Percentiles rank a stretch among this genome's conserved stretches.
These are phyloP conservation scores for Tuber calosporum DNA, from an alignment of 495 filamentous ascomycete species.

Conservation along the genomic window DNA sequence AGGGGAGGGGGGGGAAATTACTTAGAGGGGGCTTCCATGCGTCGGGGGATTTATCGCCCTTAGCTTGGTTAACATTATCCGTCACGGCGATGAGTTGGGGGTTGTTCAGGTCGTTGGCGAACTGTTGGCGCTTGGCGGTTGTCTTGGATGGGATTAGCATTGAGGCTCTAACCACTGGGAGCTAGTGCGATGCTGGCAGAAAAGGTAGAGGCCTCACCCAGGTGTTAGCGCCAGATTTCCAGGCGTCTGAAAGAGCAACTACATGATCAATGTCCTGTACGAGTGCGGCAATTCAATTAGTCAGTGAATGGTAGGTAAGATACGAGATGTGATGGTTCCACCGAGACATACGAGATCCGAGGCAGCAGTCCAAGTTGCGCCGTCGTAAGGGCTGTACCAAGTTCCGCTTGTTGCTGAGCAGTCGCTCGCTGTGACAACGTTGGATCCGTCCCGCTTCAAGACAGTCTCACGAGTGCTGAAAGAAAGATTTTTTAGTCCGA, in stretches of 20 bases:
- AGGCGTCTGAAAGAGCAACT: conserved; percentile 66
- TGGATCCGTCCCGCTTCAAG: conserved; percentile 59
- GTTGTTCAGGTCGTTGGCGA: conserved; percentile 64
- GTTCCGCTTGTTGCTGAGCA: conserved; percentile 55
- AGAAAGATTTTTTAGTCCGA: background rate
- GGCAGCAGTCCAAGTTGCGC: conserved; percentile 58
- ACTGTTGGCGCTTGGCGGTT: conserved; percentile 53
- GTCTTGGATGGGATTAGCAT: conserved; percentile 47
- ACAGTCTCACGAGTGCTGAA: conserved; percentile 53
- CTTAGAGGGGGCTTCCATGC: conserved; percentile 63
- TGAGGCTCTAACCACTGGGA: background rate
- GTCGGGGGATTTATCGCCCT: conserved; percentile 64
- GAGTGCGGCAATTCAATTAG: background rate
- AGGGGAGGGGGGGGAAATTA: conserved; percentile 31
- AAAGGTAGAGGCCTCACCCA: conserved; percentile 39
- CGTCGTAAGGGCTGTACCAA: conserved; percentile 64
- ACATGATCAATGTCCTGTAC: conserved; percentile 64
- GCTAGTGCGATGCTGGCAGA: background rate
- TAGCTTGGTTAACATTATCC: conserved; percentile 62
- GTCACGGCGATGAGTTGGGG: conserved; percentile 71
- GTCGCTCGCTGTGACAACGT: conserved; percentile 47
- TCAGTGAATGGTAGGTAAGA: conserved; percentile 3
- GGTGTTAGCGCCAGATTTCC: conserved; percentile 54
- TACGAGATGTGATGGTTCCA: background rate
- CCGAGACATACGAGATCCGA: conserved; percentile 49